A percentile compares a stretch with the other conserved stretches of the same genome.
Conservation (phyloP, 164 flowering plant species). For the Akebia trifoliata region DNA sequence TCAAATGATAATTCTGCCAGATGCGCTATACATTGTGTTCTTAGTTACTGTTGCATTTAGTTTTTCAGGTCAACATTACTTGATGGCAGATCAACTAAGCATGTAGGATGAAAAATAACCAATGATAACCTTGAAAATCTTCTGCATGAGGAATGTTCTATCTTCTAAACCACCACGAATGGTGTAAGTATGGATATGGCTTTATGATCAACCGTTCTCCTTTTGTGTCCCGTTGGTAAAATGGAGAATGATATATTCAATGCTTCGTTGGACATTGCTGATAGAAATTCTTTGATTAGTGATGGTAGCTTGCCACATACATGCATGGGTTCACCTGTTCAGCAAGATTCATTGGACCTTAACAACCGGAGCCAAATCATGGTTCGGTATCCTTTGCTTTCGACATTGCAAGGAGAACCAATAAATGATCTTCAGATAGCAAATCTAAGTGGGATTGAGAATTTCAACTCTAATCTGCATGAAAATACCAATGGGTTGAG, state of each 20-base stretch:
- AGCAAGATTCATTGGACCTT: conserved; percentile 19
- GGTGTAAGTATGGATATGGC: too few species aligned
- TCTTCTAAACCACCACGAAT: neutral
- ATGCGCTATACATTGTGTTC: neutral
- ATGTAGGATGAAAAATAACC: neutral
- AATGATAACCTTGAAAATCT: neutral
- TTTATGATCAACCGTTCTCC: conserved; percentile 2
- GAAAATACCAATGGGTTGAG: conserved; percentile 27
- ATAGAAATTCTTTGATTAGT: conserved; percentile 21
- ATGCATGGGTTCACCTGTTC: conserved; percentile 27
- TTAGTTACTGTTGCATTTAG: neutral
- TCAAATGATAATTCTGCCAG: neutral
- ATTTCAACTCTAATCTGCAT: conserved; percentile 24
- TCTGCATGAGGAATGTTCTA: neutral
- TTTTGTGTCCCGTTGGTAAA: neutral
- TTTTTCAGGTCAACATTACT: conserved; percentile 7
- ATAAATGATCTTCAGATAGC: conserved; percentile 11
- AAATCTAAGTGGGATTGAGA: conserved; percentile 13
- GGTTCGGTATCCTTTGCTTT: conserved; percentile 32
- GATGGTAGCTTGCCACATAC: conserved; percentile 30
- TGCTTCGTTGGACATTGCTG: conserved; percentile 13
- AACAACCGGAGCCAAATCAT: conserved; percentile 33
- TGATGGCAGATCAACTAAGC: neutral
- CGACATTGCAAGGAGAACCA: conserved; percentile 31
- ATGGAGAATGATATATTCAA: conserved; percentile 37